Conservation (phyloP, 306 rosid species). For the Lathyrus tuberosus region DNA sequence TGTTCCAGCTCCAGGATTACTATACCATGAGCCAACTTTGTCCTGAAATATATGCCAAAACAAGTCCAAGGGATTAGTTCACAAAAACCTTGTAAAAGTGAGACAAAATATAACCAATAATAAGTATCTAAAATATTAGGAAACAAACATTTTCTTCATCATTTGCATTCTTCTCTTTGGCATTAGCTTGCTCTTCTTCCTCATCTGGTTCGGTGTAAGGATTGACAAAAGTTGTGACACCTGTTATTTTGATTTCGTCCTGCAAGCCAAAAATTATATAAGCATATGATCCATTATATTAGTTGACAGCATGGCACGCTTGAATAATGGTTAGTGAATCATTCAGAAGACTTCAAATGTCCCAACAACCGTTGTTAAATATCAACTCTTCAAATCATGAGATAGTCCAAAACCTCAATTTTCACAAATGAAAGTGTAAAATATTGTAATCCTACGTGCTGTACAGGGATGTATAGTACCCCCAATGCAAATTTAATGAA, state of each 20-base stretch:
- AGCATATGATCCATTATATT: slow-evolving; percentile 26
- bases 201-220: slow-evolving; percentile 94
- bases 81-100: slow-evolving; percentile 8
- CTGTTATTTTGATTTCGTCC: slow-evolving; percentile 94
- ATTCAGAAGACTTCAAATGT: slow-evolving; percentile 28
- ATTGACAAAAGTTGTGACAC: slow-evolving; percentile 77
- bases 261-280: slow-evolving; percentile 42
- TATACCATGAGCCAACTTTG: slow-evolving; percentile 88
- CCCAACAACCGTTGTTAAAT: slow-evolving; percentile 16
- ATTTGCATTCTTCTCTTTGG: slow-evolving; percentile 59
- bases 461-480: slow-evolving; percentile 22
- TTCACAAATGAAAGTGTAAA: slow-evolving; percentile 17
- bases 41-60: slow-evolving; percentile 54
- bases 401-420: slow-evolving; percentile 1
- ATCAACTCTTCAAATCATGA: slow-evolving; percentile 35
- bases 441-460: slow-evolving; percentile 8
- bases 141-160: slow-evolving; percentile 88
- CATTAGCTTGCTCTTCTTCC: slow-evolving; percentile 66
- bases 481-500: slow-evolving; percentile 23
- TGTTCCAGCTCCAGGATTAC: slow-evolving; percentile 81
- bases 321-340: slow-evolving; percentile 19
- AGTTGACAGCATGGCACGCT: slow-evolving; percentile 8
- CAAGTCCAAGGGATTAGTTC: slow-evolving; percentile 2
- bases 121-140: slow-evolving; percentile 18
- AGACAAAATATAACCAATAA: background rate